Conservation (phyloP, 192 early-diverging fungal species). For the Cetraspora pellucida region DNA sequence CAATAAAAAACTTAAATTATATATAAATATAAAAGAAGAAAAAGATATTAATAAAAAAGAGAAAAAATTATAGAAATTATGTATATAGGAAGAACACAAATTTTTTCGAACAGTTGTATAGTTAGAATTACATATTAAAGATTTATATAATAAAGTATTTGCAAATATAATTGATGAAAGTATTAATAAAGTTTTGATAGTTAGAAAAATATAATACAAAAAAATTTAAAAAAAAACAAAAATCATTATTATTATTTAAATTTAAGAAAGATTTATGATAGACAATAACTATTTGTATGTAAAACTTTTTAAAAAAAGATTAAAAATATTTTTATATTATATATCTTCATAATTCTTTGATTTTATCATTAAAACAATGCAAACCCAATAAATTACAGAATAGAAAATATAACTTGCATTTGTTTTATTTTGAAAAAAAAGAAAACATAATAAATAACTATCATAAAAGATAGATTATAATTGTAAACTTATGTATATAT, state of each 20-base stretch:
- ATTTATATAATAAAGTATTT: not conserved
- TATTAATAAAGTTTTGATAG: constrained; percentile 18
- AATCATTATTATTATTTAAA: constrained; percentile 11
- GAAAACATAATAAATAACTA: constrained; percentile 20
- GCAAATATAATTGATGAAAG: no score
- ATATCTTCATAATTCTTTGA: constrained; percentile 22
- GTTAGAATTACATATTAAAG: constrained; percentile 24
- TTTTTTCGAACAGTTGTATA: constrained; percentile 23
- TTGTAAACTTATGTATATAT: constrained; percentile 27
- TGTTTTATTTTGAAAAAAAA: constrained; percentile 20
- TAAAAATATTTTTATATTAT: constrained; percentile 16
- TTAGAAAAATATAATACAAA: constrained; percentile 16
- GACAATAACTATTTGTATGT: not conserved
- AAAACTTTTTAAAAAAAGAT: constrained; percentile 27
- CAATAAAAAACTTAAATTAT: no score
- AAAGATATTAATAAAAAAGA: constrained; percentile 9
- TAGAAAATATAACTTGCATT: not conserved
- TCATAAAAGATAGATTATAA: no score
- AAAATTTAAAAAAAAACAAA: constrained; percentile 20
- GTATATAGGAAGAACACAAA: no score
- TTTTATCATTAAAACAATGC: constrained; percentile 9
- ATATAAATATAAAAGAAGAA: constrained; percentile 22
- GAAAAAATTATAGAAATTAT: constrained; percentile 19
- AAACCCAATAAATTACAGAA: constrained; percentile 25
- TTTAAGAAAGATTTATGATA: constrained; percentile 16